These are phyloP conservation scores for Closterium sp. DNA, from an alignment of 139 green algal species.

Conservation along the genomic window DNA sequence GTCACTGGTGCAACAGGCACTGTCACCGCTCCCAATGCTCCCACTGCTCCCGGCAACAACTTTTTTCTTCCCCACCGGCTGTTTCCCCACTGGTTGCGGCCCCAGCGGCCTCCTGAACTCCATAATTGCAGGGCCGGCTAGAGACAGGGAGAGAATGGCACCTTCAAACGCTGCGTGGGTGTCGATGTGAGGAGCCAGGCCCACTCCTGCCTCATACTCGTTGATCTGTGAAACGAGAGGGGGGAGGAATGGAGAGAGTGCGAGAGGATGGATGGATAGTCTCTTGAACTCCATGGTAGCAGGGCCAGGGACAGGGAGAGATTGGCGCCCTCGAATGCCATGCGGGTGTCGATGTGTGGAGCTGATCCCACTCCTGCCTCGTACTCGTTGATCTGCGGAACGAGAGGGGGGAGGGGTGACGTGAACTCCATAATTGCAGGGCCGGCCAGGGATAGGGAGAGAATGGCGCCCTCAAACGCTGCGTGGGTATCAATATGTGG, in stretches of 20 bases:
- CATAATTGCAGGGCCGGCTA: conserved; percentile 76
- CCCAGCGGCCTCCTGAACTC: conserved; percentile 65
- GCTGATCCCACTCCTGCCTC: conserved; percentile 78
- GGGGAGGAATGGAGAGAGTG: background rate
- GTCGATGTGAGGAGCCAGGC: conserved; percentile 90
- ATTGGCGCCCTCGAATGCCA: conserved; percentile 84
- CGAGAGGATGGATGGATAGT: background rate
- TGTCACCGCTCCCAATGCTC: background rate
- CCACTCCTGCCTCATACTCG: conserved; percentile 87
- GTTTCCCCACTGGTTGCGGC: background rate
- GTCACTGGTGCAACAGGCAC: background rate
- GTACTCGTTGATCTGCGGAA: conserved; percentile 47
- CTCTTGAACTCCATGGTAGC: background rate
- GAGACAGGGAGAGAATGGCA: conserved; percentile 80
- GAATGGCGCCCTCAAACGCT: conserved; percentile 82
- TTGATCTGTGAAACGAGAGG: conserved; percentile 60
- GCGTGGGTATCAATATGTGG: conserved; percentile 95
- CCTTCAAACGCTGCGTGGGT: conserved; percentile 90
- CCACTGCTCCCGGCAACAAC: background rate
- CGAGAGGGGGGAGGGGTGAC: background rate
- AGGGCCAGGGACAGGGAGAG: conserved; percentile 76
- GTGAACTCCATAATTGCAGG: conserved; percentile 85
- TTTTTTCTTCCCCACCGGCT: background rate
- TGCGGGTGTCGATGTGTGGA: conserved; percentile 93
- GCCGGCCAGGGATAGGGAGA: conserved; percentile 77